Evolutionary conservation across 2,329 filamentous ascomycete species (phyloP), one percentile per base, ranked within the genome.

Genomic region (Alternaria atra): DNA sequence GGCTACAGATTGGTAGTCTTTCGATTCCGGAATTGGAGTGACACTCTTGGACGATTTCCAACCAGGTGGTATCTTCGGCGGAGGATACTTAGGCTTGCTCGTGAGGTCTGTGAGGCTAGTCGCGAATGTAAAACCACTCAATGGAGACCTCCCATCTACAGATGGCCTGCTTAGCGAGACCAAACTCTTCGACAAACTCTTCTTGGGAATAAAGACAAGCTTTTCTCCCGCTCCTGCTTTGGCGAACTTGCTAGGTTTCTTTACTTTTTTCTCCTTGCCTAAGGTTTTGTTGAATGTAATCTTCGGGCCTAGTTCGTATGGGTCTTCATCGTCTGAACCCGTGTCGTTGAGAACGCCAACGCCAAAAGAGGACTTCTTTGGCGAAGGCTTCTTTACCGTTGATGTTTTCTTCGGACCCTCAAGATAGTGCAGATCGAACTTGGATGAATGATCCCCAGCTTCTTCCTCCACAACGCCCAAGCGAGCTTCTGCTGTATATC

Each of bases 321-420:
- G 91, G 72, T 97, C 94, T 71, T 98, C 95, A 46, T 97, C 94
- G 68, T 98, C 95, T 5, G 94, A 97, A 10, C 93, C 94, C 20
- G 90, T 95, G 68, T 97, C 94, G 71, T 98, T 97, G 46, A 98
- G 80, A 2, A 97, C 84, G 0, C 94, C 94, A 13, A 97, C 90
- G 0, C 94, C 94, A 65, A 98, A 92, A 0, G 91, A 92, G 3
- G 90, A 87, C 72, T 89, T 90, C 57, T 87, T 86, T 54, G 83
- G 84, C 25, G 75, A 60, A 60, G 70, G 68, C 52, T 82, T 83
- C 76, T 80, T 72, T 4, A 60, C 48, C 5, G 48, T 32, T 23
- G 50, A 52, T 8, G 63, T 15, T 32, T 72, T 73, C 3, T 64
- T 67, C 6, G 64, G 62, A 9, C 32, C 60, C 17, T 72, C 70